phyloP scores from a whole-genome alignment of 192 early-diverging fungal genomes.

The Podila minutissima region DNA sequence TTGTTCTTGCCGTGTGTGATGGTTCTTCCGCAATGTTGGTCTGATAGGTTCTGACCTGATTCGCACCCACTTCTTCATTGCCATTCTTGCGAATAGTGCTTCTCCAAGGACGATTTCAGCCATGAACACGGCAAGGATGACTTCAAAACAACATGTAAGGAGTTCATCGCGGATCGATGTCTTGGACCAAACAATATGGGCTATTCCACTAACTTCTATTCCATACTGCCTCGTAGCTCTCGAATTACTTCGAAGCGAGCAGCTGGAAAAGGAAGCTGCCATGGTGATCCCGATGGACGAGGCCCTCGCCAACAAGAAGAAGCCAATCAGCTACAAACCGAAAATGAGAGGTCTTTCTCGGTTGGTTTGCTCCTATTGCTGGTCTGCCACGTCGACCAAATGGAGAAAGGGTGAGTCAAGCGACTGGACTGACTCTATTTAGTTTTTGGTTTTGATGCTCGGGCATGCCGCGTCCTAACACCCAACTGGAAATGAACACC shows the following conservation, averaged over 20 bases:
- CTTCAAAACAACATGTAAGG: constrained; percentile 66
- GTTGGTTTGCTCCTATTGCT: constrained; percentile 69
- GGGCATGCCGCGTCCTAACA: not conserved
- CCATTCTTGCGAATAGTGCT: constrained; percentile 54
- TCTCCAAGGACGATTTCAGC: constrained; percentile 50
- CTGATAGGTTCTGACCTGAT: not conserved
- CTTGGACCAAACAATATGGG: not conserved
- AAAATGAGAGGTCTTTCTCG: constrained; percentile 32
- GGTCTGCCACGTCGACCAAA: constrained; percentile 60
- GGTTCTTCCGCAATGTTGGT: not conserved
- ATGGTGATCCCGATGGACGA: constrained; percentile 15
- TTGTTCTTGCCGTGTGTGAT: not conserved
- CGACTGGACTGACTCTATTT: not conserved
- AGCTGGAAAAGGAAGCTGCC: constrained; percentile 31
- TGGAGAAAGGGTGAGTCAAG: constrained; percentile 68
- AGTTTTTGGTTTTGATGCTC: not conserved
- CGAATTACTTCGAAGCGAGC: constrained; percentile 36
- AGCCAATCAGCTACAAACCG: constrained; percentile 37
- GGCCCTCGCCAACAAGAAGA: constrained; percentile 12
- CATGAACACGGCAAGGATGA: constrained; percentile 65
- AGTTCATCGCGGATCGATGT: not conserved
- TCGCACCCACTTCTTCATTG: not conserved
- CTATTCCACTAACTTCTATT: not conserved
- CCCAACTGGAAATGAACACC: not conserved
- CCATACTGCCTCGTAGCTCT: constrained; percentile 4